A percentile compares a stretch with the other conserved stretches of the same genome.
These are phyloP conservation scores for Tausonia pullulans DNA, from an alignment of 1,284 basidiomycete species.

Conservation along the genomic window DNA sequence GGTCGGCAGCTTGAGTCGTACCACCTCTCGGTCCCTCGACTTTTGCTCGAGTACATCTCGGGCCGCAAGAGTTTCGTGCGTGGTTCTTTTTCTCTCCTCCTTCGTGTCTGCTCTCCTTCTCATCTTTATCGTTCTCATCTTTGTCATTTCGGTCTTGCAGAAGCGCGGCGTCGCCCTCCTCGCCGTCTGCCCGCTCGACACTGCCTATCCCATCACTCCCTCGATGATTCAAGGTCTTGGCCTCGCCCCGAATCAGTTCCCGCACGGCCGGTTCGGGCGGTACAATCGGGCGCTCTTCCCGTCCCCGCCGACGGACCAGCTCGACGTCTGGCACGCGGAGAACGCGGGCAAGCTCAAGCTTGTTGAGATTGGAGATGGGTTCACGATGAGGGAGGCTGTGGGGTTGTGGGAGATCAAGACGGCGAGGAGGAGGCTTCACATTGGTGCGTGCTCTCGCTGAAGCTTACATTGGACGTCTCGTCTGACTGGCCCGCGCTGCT, in stretches of 20 bases:
- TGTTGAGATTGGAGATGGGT: conserved; percentile 24
- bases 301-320: conserved; percentile 27
- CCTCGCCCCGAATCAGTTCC: conserved; percentile 18
- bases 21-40: conserved; percentile 67
- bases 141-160: conserved; percentile 5
- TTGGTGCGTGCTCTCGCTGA: conserved; percentile 21
- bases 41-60: conserved; percentile 63
- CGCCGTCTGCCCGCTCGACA: conserved; percentile 26
- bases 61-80: conserved; percentile 57
- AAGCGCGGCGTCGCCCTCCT: conserved; percentile 27
- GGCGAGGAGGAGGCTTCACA: conserved; percentile 28
- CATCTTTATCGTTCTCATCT: neutral
- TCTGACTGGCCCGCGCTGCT: neutral
- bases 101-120: neutral
- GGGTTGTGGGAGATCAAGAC: conserved; percentile 33
- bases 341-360: conserved; percentile 28
- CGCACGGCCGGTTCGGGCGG: neutral
- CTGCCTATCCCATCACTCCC: conserved; percentile 22
- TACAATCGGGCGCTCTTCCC: conserved; percentile 15
- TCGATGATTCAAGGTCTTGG: conserved; percentile 22
- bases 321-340: conserved; percentile 26
- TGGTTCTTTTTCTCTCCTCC: conserved; percentile 15
- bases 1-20: conserved; percentile 61
- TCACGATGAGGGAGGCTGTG: conserved; percentile 30
- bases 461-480: neutral